Base-by-base conservation (phyloP, 345 rosid genomes). In the Camelina neglecta region DNA sequence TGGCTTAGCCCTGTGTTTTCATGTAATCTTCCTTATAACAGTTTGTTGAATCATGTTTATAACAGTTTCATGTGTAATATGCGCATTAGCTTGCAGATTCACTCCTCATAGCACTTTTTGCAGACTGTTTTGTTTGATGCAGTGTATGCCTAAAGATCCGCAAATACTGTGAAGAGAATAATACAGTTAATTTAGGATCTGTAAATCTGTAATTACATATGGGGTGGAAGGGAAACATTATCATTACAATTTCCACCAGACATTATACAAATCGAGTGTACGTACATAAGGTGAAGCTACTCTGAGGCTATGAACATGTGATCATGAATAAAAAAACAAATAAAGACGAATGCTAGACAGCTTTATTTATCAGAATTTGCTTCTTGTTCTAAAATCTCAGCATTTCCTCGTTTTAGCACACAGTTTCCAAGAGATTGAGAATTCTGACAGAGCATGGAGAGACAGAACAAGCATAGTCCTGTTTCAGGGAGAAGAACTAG, bases 381-480 rank as follows among this genome's bases (percentile, higher is more conserved):
- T 5, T 72, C 81, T 72, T 44, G 74, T 44, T 72, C 74, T 60
- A 53, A 13, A 66, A 26, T 18, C 69, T 60, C 69, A 26, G 80
- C 75, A 62, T 82, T 80, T 71, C 81, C 75, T 65, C 81, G 87
- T 76, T 85, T 81, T 36, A 81, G 67, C 56, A 82, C 38, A 21
- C 73, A 47, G 11, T 73, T 67, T 65, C 83, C 80, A 81, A 83
- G 68, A 36, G 86, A 77, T 53, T 81, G 87, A 1, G 86, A 85
- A 80, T 58, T 85, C 82, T 81, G 88, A 6, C 84, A 86, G 38
- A 92, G 75, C 82, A 84, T 84, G 84, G 83, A 90, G 50, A 90
- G 82, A 75, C 97, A 94, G 85, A 92, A 92, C 70, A 90, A 66
- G 83, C 92, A 92, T 38, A 90, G 78, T 58, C 96, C 97, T 94